Evolutionary conservation across 1,284 basidiomycete species (phyloP), one percentile per base, ranked within the genome.

Genomic region (Sanghuangporus baumii): DNA sequence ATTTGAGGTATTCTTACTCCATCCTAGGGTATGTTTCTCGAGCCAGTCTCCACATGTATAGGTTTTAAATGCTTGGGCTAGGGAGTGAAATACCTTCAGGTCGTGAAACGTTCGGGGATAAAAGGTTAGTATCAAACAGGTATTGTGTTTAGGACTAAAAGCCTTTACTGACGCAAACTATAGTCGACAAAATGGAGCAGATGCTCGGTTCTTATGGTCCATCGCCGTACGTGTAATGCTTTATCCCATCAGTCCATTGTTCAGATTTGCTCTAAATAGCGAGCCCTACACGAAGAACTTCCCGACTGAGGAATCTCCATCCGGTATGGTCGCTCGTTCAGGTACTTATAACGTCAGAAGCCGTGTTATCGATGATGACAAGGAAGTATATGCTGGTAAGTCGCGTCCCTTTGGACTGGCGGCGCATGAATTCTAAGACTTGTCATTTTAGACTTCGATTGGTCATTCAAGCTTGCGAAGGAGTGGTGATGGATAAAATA

Each of bases 191-290:
- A 74, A 73, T 93, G 71, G 93, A 95, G 69, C 84, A 91, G 71
- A 96, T 96, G 94, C 83, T 95, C 40, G 94, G 93, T 34, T 94
- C 91, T 2, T 96, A 92, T 73, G 88, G 90, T 6, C 87, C 89
- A 31, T 74, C 79, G 63, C 80, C 87, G 59, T 60, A 52, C 6
- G 59, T 54, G 26, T 31, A 5, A 31, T 4, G 26, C 4, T 16
- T 37, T 37, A 3, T 9, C 11, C 52, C 18, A 1, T 37, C 3
- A 7, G 11, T 6, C n/a, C 6, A 12, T 52, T 26, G n/a, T 36
- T 31, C 16, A 7, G 18, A 26, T 54, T 11, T 54, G 52, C 12
- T 37, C 5, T 16, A n/a, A 36, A 36, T 54, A 84, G 81, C 34
- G 77, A 84, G 54, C 70, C 86, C 6, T 88, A 90, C 69, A 73